Conservation (phyloP, 768 basidiomycete genomes). For the Fomitopsis pulvina region DNA sequence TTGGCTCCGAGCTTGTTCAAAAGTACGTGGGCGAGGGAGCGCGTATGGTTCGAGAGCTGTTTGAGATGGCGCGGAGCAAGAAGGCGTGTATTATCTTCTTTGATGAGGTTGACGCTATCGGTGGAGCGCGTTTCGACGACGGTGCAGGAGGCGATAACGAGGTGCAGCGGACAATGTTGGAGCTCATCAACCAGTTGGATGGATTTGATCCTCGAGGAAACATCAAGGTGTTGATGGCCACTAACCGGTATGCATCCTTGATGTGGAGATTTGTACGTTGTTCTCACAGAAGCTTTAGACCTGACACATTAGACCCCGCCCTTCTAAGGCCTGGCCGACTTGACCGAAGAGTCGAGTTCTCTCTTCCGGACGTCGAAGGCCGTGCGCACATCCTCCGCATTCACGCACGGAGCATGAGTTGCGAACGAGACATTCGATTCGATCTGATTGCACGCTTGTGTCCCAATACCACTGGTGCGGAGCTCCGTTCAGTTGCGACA, state of each 20-base stretch:
- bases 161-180: constrained; percentile 98
- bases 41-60: constrained; percentile 96
- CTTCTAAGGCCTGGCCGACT: constrained; percentile 92
- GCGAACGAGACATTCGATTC: constrained; percentile 94
- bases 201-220: constrained; percentile 99
- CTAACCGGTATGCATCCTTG: constrained; percentile 63
- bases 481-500: constrained; percentile 92
- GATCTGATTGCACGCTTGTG: constrained; percentile 95
- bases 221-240: constrained; percentile 99
- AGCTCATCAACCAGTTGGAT: constrained; percentile 97
- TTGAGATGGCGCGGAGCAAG: constrained; percentile 98
- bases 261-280: not conserved
- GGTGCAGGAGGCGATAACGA: constrained; percentile 99
- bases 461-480: constrained; percentile 98
- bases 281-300: constrained; percentile 40
- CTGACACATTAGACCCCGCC: constrained; percentile 97
- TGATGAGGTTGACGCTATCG: constrained; percentile 97
- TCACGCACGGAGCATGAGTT: constrained; percentile 97
- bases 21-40: constrained; percentile 99
- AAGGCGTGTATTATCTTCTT: constrained; percentile 99
- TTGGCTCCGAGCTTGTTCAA: constrained; percentile 98
- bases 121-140: constrained; percentile 96
- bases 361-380: constrained; percentile 90
- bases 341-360: constrained; percentile 96
- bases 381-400: constrained; percentile 95